Percentiles rank a stretch among this genome's conserved stretches.
These are phyloP conservation scores for Centella asiatica DNA, from an alignment of 129 eudicot species.

Conservation along the genomic window DNA sequence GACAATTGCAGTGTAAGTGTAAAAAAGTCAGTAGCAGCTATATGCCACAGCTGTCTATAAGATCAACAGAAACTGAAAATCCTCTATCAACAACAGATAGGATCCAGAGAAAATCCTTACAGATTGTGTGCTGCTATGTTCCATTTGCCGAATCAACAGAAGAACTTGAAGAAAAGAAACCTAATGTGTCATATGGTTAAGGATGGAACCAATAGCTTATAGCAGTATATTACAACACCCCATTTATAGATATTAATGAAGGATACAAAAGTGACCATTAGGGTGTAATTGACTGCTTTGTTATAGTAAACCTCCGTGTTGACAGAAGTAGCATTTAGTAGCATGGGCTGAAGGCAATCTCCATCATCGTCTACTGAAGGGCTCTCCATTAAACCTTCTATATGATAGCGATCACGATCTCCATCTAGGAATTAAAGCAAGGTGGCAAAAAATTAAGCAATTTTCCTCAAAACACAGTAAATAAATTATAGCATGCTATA, in stretches of 20 bases:
- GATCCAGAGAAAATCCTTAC: slow-evolving; percentile 39
- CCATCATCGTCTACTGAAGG: slow-evolving; percentile 97
- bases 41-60: no score
- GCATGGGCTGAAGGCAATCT: slow-evolving; percentile 87
- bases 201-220: slow-evolving; percentile 26
- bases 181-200: slow-evolving; percentile 33
- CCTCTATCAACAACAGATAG: background rate
- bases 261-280: slow-evolving; percentile 99
- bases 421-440: slow-evolving; percentile 43
- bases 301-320: slow-evolving; percentile 83
- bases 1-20: background rate
- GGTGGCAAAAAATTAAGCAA: background rate
- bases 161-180: slow-evolving; percentile 95
- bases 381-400: slow-evolving; percentile 95
- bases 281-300: slow-evolving; percentile 96
- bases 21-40: background rate
- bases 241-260: slow-evolving; percentile 15
- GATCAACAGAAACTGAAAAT: slow-evolving; percentile 8
- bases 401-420: slow-evolving; percentile 68
- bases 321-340: slow-evolving; percentile 79
- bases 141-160: slow-evolving; percentile 93
- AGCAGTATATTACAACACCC: slow-evolving; percentile 2
- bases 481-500: background rate
- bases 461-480: background rate
- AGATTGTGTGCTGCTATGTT: slow-evolving; percentile 98